A percentile compares a stretch with the other conserved stretches of the same genome.
phyloP scores from a whole-genome alignment of 495 filamentous ascomycete species.

The Hypoxylon fuscum region DNA sequence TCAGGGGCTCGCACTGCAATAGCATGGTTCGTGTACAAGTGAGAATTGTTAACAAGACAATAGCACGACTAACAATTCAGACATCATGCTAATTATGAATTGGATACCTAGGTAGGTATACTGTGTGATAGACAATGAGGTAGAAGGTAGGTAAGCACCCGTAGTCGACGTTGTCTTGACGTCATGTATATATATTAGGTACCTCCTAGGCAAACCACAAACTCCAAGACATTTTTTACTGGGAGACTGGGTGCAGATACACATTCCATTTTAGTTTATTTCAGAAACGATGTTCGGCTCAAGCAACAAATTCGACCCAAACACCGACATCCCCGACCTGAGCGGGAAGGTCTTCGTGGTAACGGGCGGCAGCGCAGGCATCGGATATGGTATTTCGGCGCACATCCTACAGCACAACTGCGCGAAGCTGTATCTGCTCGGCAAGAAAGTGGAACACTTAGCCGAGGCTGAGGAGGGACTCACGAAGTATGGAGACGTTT shows the following conservation, averaged over 20 bases:
- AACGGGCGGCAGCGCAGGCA: slow-evolving; percentile 54
- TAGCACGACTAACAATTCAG: too few relatives aligned
- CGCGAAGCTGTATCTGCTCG: slow-evolving; percentile 56
- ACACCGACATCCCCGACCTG: slow-evolving; percentile 39
- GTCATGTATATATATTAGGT: slow-evolving; percentile 14
- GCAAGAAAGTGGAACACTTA: slow-evolving; percentile 58
- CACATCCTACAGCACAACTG: slow-evolving; percentile 63
- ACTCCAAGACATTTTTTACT: too few relatives aligned
- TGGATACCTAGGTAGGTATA: too few relatives aligned
- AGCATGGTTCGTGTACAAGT: too few relatives aligned
- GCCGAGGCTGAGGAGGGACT: slow-evolving; percentile 51
- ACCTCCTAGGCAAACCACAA: slow-evolving; percentile 7
- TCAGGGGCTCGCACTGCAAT: too few relatives aligned
- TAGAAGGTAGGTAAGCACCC: not conserved
- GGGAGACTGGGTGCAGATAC: too few relatives aligned
- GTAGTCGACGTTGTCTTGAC: slow-evolving; percentile 19
- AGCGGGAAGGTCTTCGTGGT: slow-evolving; percentile 53
- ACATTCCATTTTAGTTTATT: not conserved
- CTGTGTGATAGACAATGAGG: not conserved
- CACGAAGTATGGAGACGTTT: slow-evolving; percentile 50
- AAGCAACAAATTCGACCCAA: slow-evolving; percentile 55
- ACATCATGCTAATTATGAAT: too few relatives aligned
- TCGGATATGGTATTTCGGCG: slow-evolving; percentile 59
- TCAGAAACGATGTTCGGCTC: slow-evolving; percentile 33
- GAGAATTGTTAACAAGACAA: too few relatives aligned